Conservation (phyloP, 176 grass and related monocot species). For the Dactylis glomerata region DNA sequence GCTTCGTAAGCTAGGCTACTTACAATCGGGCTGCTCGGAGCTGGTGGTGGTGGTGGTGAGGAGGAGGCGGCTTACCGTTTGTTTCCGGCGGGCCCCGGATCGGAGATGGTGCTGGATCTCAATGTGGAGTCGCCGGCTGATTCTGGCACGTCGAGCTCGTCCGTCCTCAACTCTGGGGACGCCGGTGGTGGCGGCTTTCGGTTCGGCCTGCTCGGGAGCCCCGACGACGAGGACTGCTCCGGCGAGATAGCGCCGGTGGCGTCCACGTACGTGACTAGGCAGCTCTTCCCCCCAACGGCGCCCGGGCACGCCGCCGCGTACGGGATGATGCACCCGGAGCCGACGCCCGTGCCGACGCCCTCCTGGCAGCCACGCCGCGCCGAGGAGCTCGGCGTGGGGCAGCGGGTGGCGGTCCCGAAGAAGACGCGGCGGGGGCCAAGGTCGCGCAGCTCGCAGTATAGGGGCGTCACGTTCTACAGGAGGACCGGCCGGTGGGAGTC, state of each 20-base stretch:
- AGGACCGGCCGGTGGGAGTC: conserved; percentile 97
- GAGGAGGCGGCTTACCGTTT: not conserved
- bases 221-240: conserved; percentile 41
- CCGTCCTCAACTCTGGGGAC: conserved; percentile 45
- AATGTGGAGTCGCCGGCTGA: conserved; percentile 69
- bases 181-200: conserved; percentile 25
- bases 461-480: conserved; percentile 97
- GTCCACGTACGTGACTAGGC: conserved; percentile 48
- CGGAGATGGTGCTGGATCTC: conserved; percentile 90
- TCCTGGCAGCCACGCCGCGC: conserved; percentile 12
- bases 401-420: conserved; percentile 39
- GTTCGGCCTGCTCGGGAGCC: conserved; percentile 41
- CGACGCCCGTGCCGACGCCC: not conserved
- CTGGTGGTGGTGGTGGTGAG: not conserved
- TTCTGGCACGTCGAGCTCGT: conserved; percentile 63
- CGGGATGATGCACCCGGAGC: not conserved
- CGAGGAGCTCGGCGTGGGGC: conserved; percentile 21
- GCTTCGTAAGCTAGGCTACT: not conserved
- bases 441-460: conserved; percentile 94
- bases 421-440: conserved; percentile 85
- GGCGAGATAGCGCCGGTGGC: conserved; percentile 5
- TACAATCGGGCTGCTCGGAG: not conserved
- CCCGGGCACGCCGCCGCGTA: not conserved
- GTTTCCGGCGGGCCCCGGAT: not conserved
- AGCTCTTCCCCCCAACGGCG: conserved; percentile 50